These are phyloP conservation scores for Stylosanthes scabra DNA, from an alignment of 331 rosid genomes.

Conservation along the genomic window DNA sequence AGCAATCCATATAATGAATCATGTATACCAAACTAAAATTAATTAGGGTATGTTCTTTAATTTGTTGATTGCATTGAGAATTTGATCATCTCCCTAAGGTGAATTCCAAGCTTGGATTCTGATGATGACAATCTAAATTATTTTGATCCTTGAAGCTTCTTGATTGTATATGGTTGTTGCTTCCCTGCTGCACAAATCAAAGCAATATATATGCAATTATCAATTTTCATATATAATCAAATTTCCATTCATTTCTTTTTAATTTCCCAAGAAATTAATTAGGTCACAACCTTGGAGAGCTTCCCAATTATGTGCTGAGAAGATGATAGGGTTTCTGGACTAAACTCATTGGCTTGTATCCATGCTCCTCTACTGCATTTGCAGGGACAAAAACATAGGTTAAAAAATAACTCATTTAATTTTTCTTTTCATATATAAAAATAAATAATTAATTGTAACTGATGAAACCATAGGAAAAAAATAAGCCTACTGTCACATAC, in stretches of 20 bases:
- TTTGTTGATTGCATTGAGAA: constrained; percentile 34
- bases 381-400: constrained; percentile 2
- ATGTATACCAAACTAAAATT: constrained; percentile 34
- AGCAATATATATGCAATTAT: neutral
- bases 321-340: constrained; percentile 44
- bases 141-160: constrained; percentile 48
- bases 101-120: constrained; percentile 69
- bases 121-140: constrained; percentile 31
- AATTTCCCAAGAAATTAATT: neutral
- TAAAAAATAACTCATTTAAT: neutral
- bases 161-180: constrained; percentile 46
- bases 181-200: constrained; percentile 62
- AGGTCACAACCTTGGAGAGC: constrained; percentile 54
- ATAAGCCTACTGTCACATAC: neutral
- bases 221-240: constrained; percentile 24
- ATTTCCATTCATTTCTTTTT: neutral
- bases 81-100: constrained; percentile 71
- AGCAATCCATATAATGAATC: constrained; percentile 35
- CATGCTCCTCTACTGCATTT: constrained; percentile 56
- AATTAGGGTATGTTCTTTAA: constrained; percentile 46
- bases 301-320: constrained; percentile 48
- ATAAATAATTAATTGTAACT: neutral
- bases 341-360: constrained; percentile 49
- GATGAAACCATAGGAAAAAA: neutral
- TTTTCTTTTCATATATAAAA: neutral